These are phyloP conservation scores for Lachancea lanzarotensis DNA, from an alignment of 805 yeast species.

Conservation along the genomic window DNA sequence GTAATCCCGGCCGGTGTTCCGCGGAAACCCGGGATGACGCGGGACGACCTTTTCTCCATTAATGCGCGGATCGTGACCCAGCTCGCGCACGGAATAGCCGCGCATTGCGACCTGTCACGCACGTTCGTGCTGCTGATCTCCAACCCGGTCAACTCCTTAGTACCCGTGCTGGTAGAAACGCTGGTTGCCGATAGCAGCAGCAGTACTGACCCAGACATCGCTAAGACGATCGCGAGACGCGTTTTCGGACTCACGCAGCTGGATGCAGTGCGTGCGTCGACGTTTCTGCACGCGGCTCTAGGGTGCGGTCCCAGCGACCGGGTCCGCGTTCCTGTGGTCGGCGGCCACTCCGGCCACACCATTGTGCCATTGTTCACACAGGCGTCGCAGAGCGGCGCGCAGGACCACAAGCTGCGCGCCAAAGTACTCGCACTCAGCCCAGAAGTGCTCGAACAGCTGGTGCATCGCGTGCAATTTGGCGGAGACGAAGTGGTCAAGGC, in stretches of 20 bases:
- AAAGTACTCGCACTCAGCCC: constrained; percentile 2
- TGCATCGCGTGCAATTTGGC: constrained; percentile 89
- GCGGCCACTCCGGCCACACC: constrained; percentile 95
- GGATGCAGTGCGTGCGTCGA: constrained; percentile 76
- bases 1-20: constrained; percentile 81
- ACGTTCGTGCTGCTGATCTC: constrained; percentile 80
- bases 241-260: constrained; percentile 86
- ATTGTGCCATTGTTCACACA: constrained; percentile 77
- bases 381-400: constrained; percentile 10
- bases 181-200: constrained; percentile 35
- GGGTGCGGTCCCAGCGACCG: constrained; percentile 43
- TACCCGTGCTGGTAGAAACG: constrained; percentile 80
- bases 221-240: constrained; percentile 37
- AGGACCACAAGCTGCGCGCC: background rate
- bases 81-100: constrained; percentile 70
- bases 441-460: constrained; percentile 34
- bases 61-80: constrained; percentile 75
- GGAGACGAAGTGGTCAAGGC: constrained; percentile 97
- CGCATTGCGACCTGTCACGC: constrained; percentile 48
- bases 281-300: constrained; percentile 58
- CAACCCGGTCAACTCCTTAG: constrained; percentile 91
- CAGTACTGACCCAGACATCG: constrained; percentile 20
- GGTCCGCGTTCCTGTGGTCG: constrained; percentile 63
- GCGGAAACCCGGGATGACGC: constrained; percentile 91
- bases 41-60: constrained; percentile 81